phyloP scores from a whole-genome alignment of 805 yeast species.

The Nakazawaea holstii region DNA sequence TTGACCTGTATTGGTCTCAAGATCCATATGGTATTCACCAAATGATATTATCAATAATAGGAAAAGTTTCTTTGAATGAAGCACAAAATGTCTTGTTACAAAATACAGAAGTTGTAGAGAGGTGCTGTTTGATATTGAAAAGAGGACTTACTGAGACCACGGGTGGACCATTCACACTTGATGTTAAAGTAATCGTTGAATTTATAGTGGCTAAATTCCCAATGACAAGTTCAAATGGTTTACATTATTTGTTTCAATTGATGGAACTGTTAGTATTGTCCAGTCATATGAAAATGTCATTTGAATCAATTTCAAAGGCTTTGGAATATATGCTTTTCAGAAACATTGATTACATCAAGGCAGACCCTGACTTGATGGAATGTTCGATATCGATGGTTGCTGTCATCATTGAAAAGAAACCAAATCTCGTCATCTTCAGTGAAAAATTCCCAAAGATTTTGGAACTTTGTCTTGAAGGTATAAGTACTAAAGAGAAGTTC shows the following conservation, averaged over 20 bases:
- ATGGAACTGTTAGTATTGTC: constrained; percentile 38
- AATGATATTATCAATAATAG: constrained; percentile 34
- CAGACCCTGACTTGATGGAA: constrained; percentile 59
- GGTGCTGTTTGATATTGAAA: constrained; percentile 56
- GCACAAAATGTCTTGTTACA: constrained; percentile 24
- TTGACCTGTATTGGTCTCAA: constrained; percentile 39
- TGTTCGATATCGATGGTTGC: constrained; percentile 45
- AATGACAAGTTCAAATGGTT: constrained; percentile 25
- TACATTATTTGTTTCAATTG: constrained; percentile 40
- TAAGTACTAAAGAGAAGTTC: constrained; percentile 47
- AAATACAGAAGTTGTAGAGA: constrained; percentile 53
- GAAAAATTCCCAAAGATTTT: constrained; percentile 18
- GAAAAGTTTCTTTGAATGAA: constrained; percentile 33
- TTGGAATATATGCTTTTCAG: constrained; percentile 32
- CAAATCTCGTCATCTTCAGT: constrained; percentile 38
- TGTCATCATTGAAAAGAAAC: constrained; percentile 42
- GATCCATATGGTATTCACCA: constrained; percentile 44
- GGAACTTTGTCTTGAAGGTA: constrained; percentile 31
- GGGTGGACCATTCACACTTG: constrained; percentile 63
- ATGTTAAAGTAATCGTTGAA: constrained; percentile 31
- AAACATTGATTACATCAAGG: constrained; percentile 28
- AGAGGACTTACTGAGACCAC: constrained; percentile 58
- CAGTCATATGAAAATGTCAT: constrained; percentile 25
- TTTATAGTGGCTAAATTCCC: constrained; percentile 27
- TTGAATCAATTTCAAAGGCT: constrained; percentile 29